Evolutionary conservation across 2,329 filamentous ascomycete genomes (phyloP).

Genomic region (Colletotrichum magnum): DNA sequence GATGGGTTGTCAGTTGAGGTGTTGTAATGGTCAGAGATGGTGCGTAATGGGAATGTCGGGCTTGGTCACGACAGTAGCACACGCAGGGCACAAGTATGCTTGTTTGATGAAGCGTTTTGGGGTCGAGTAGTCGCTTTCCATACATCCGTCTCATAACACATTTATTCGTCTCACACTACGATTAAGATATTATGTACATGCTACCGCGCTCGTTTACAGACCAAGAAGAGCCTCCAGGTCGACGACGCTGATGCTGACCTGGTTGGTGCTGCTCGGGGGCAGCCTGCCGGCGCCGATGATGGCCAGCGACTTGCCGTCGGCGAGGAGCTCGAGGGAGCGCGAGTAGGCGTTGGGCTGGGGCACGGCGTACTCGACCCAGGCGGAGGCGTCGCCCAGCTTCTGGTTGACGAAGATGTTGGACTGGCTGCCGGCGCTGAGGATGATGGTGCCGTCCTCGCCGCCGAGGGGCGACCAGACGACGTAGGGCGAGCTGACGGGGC

Average conservation of each 20-base stretch:
- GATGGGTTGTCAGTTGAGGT: background rate
- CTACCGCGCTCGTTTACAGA: conserved; percentile 3
- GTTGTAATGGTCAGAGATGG: background rate
- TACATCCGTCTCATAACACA: background rate
- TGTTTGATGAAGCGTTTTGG: too few species aligned
- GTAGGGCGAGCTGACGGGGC: conserved; percentile 55
- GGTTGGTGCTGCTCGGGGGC: conserved; percentile 62
- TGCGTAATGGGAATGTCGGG: background rate
- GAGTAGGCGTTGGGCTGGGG: conserved; percentile 56
- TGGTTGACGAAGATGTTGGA: conserved; percentile 59
- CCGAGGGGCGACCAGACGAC: conserved; percentile 60
- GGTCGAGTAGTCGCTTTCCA: too few species aligned
- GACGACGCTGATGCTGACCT: conserved; percentile 55
- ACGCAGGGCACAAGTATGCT: too few species aligned
- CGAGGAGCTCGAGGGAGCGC: conserved; percentile 53
- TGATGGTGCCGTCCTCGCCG: conserved; percentile 60
- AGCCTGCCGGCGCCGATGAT: conserved; percentile 61
- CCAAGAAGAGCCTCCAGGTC: conserved; percentile 43
- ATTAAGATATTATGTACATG: background rate
- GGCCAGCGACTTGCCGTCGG: conserved; percentile 51
- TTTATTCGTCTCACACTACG: background rate
- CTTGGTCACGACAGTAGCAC: too few species aligned
- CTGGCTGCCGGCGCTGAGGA: conserved; percentile 57
- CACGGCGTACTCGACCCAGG: conserved; percentile 54
- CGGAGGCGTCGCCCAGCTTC: conserved; percentile 52